Evolutionary conservation across 257 asterid genomes (phyloP).

Genomic region (Solanum corneliomulleri): DNA sequence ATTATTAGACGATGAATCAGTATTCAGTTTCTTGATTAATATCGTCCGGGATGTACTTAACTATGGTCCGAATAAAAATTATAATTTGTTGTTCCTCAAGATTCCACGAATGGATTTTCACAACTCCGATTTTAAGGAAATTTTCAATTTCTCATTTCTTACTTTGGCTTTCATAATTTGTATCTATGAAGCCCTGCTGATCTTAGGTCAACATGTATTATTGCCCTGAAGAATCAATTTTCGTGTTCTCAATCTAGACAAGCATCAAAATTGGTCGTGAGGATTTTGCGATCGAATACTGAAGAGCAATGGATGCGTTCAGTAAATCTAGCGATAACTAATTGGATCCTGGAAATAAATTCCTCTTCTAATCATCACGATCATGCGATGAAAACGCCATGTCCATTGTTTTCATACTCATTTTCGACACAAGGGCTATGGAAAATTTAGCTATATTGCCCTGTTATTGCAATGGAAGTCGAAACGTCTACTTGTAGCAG

Average conservation of each 20-base stretch:
- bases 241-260: slow-evolving; percentile 35
- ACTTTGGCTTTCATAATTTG: slow-evolving; percentile 52
- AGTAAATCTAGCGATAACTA: slow-evolving; percentile 64
- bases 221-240: slow-evolving; percentile 33
- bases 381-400: slow-evolving; percentile 22
- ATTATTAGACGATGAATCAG: slow-evolving; percentile 6
- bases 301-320: slow-evolving; percentile 79
- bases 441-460: slow-evolving; percentile 81
- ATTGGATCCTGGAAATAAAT: slow-evolving; percentile 47
- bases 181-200: slow-evolving; percentile 74
- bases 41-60: slow-evolving; percentile 36
- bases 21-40: slow-evolving; percentile 17
- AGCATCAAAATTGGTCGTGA: slow-evolving; percentile 35
- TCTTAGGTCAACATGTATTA: slow-evolving; percentile 35
- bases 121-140: slow-evolving; percentile 12
- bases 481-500: slow-evolving; percentile 19
- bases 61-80: slow-evolving; percentile 24
- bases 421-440: slow-evolving; percentile 46
- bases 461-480: slow-evolving; percentile 60
- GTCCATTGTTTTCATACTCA: slow-evolving; percentile 54
- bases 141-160: slow-evolving; percentile 55
- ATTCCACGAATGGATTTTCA: slow-evolving; percentile 12
- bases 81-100: slow-evolving; percentile 6
- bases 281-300: slow-evolving; percentile 48
- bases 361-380: not conserved